Base-by-base conservation (phyloP, 768 basidiomycete species). In the Ramaria rubella region DNA sequence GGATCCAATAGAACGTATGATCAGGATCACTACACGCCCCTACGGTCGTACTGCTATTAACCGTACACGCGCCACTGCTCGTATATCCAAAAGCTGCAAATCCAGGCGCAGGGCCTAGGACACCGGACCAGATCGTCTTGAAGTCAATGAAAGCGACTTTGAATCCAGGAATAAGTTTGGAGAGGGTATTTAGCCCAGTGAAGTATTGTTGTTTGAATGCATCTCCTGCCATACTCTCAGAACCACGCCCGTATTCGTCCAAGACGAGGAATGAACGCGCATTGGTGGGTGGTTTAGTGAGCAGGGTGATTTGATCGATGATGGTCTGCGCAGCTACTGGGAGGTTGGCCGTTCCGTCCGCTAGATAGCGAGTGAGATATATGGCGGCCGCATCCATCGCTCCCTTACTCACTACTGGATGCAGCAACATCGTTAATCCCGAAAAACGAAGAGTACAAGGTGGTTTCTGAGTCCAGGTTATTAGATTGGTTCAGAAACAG, bases 1-100 rank as follows among this genome's bases (percentile, higher is more conserved):
- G 65, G 23, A 81, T 75, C 76, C 79, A 81, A 61, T 80, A 79
- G 58, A 81, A 82, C 48, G 72, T 72, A 60, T 77, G 77, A 33
- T 76, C 75, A 2, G 68, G 65, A 44, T 23, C 30, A 33, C 55
- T 21, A 24, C 65, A 66, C 61, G 58, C 59, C 36, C 61, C 64
- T 14, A 59, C 57, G 46, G 40, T 53, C 33, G 44, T 60, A 40
- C 29, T 64, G 46, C 59, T 31, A 48, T 54, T n/a, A n/a, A n/a
- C n/a, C n/a, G n/a, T n/a, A 52, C 53, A 62, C 65, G 59, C 73
- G 78, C 0, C 72, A 65, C 19, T 68, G 67, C 11, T 69, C 23
- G 68, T 68, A 59, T 77, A 81, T 12, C 80, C 79, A 59, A 81
- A 81, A 11, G 77, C 76, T 49, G 60, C 49, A 49, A 71, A 75